Evolutionary conservation across 164 flowering plant species (phyloP).

Genomic region (Stephania japonica): DNA sequence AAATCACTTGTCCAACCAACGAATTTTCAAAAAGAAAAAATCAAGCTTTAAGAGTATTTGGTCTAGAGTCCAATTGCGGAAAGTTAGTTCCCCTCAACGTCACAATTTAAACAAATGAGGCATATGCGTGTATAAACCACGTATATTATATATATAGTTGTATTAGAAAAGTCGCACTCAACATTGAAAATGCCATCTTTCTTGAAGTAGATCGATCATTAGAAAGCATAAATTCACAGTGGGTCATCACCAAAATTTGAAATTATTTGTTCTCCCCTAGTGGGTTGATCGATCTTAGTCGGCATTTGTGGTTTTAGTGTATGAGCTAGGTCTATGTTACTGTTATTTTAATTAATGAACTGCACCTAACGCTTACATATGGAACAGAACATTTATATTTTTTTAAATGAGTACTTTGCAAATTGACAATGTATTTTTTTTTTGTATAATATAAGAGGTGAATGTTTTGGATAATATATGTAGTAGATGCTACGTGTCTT

Average conservation of each 20-base stretch:
- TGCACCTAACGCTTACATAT: no score
- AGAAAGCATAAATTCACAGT: background rate
- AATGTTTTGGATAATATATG: background rate
- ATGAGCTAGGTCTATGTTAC: background rate
- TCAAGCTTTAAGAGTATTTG: background rate
- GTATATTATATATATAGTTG: no score
- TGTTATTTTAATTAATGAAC: no score
- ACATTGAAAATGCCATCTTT: slow-evolving; percentile 2
- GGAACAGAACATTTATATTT: no score
- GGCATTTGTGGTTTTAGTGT: background rate
- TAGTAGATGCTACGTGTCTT: background rate
- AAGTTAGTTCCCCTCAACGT: background rate
- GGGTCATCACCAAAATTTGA: slow-evolving; percentile 5
- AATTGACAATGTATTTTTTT: no score
- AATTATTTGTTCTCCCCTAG: background rate
- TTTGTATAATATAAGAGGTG: background rate
- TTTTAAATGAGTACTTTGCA: no score
- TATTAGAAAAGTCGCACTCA: background rate
- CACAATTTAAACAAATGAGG: background rate
- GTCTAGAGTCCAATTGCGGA: background rate
- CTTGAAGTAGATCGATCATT: background rate
- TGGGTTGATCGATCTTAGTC: background rate
- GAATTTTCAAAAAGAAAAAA: background rate
- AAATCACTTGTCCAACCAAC: background rate
- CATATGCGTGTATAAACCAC: background rate